A percentile compares a stretch with the other conserved stretches of the same genome.
Evolutionary conservation across 331 rosid genomes (phyloP).

Genomic region (Erythrophleum ivorense): DNA sequence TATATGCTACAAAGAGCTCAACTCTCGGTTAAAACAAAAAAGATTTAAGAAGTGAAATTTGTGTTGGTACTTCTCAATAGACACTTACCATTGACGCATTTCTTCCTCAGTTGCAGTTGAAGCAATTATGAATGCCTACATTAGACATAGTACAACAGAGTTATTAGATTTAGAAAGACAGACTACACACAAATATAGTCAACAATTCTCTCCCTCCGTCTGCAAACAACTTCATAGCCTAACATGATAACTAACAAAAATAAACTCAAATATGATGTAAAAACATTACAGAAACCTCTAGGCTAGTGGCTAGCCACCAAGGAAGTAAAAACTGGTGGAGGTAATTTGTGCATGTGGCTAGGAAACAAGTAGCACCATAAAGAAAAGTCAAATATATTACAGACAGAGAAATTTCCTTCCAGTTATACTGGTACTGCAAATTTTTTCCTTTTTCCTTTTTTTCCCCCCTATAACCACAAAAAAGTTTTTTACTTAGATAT

Average conservation of each 20-base stretch:
- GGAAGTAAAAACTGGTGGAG: conserved; percentile 16
- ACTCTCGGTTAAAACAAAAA: not conserved
- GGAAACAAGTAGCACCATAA: conserved; percentile 9
- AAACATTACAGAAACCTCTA: not conserved
- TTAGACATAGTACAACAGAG: conserved; percentile 33
- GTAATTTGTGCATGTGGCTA: not conserved
- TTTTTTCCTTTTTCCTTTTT: not conserved
- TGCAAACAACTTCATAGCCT: conserved; percentile 3
- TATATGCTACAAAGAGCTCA: conserved; percentile 29
- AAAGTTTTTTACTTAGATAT: not conserved
- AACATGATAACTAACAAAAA: conserved; percentile 25
- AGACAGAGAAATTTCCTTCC: not conserved
- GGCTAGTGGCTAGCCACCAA: conserved; percentile 15
- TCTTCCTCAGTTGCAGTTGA: conserved; percentile 96
- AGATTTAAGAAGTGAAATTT: not conserved
- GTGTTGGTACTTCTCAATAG: not conserved
- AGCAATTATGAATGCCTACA: conserved; percentile 85
- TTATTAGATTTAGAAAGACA: conserved; percentile 37
- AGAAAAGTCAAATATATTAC: not conserved
- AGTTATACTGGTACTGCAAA: not conserved
- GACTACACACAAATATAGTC: conserved; percentile 11
- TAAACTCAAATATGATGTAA: conserved; percentile 15
- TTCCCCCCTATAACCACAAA: no score
- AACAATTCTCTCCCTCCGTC: not conserved
- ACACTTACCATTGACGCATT: conserved; percentile 85